Evolutionary conservation across 371 early-diverging fungal genomes (phyloP).

Genomic region (Actinomucor elegans): DNA sequence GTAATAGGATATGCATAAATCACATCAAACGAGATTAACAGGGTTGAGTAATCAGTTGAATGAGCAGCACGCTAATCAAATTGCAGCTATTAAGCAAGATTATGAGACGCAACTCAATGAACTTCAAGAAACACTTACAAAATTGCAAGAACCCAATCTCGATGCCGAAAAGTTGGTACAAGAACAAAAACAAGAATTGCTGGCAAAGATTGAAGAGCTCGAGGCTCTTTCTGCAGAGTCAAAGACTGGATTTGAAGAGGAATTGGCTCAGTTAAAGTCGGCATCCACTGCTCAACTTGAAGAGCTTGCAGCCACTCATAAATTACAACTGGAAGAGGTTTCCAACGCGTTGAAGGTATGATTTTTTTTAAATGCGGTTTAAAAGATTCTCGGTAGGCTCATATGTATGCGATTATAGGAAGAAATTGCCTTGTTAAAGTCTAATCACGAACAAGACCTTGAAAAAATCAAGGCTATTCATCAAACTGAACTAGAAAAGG

Average conservation of each 20-base stretch:
- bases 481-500: conserved; percentile 14
- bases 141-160: conserved; percentile 13
- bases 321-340: conserved; percentile 11
- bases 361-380: neutral
- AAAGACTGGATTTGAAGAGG: conserved; percentile 6
- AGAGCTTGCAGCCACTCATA: conserved; percentile 6
- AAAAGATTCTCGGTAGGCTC: too few relatives aligned
- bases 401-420: conserved; percentile 1
- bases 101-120: conserved; percentile 17
- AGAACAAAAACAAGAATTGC: conserved; percentile 16
- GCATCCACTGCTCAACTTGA: conserved; percentile 12
- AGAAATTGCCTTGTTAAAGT: conserved; percentile 13
- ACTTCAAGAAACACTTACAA: conserved; percentile 15
- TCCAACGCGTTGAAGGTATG: conserved; percentile 12
- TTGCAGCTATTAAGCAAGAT: conserved; percentile 14
- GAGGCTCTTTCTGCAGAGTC: conserved; percentile 11
- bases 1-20: conserved; percentile 26
- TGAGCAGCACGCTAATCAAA: conserved; percentile 20
- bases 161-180: conserved; percentile 12
- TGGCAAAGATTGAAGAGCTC: conserved; percentile 19
- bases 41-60: conserved; percentile 20
- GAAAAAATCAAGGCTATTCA: conserved; percentile 9
- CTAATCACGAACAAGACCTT: conserved; percentile 12
- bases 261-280: conserved; percentile 10
- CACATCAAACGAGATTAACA: conserved; percentile 26